Evolutionary conservation across 2,329 filamentous ascomycete genomes (phyloP).

Genomic region (Xylaria polymorpha): DNA sequence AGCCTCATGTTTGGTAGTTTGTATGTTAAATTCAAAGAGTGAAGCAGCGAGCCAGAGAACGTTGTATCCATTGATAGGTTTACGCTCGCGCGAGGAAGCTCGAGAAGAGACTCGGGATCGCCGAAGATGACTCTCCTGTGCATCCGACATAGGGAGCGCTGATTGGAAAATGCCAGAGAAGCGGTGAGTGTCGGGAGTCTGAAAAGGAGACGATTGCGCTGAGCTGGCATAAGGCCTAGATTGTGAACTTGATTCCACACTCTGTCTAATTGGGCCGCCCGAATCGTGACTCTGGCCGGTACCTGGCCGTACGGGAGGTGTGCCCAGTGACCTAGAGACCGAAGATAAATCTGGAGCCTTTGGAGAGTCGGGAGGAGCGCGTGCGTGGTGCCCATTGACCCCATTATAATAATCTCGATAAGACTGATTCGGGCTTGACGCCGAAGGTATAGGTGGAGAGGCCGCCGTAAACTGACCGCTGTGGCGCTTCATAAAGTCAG

Average conservation of each 20-base stretch:
- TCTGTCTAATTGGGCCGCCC: conserved; percentile 61
- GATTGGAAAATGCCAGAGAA: conserved; percentile 87
- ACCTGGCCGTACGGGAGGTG: conserved; percentile 62
- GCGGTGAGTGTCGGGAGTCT: conserved; percentile 61
- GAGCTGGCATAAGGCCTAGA: conserved; percentile 66
- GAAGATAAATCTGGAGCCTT: conserved; percentile 65
- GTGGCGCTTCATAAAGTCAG: conserved; percentile 73
- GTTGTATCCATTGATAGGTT: conserved; percentile 69
- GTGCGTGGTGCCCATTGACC: conserved; percentile 54
- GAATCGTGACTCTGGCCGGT: conserved; percentile 72
- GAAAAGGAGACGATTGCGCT: conserved; percentile 63
- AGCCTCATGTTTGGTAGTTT: conserved; percentile 88
- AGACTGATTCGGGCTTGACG: conserved; percentile 65
- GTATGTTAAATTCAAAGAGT: conserved; percentile 97
- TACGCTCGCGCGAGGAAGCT: conserved; percentile 69
- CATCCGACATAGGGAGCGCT: conserved; percentile 82
- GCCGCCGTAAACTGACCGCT: conserved; percentile 74
- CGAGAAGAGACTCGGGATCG: conserved; percentile 70
- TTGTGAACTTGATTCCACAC: conserved; percentile 61
- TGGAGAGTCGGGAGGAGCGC: conserved; percentile 68
- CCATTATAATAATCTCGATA: conserved; percentile 66
- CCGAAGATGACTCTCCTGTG: conserved; percentile 62
- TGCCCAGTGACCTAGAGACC: conserved; percentile 61
- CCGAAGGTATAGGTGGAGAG: conserved; percentile 62
- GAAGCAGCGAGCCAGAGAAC: conserved; percentile 93